Percentiles rank a stretch among this genome's conserved stretches.
Conservation (phyloP, 106 monocot genomes). For the Allium fistulosum region DNA sequence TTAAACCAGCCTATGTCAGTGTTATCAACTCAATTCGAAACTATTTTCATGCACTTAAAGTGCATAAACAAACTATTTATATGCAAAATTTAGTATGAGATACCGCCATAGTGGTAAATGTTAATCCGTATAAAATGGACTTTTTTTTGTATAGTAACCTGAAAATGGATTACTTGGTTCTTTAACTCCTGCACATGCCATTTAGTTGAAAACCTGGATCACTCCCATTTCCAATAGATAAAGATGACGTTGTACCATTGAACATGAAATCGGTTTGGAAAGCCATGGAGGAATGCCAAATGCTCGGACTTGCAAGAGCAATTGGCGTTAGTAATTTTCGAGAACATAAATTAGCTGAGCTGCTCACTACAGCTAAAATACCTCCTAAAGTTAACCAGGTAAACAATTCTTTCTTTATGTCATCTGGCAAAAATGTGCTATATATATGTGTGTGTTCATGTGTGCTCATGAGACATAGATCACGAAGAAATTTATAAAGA, state of each 20-base stretch:
- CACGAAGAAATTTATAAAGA: too few relatives aligned
- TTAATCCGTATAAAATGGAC: too few relatives aligned
- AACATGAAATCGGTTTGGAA: slow-evolving; percentile 33
- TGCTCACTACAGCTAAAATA: slow-evolving; percentile 20
- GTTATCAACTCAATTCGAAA: too few relatives aligned
- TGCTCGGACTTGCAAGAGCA: slow-evolving; percentile 21
- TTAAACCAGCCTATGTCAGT: too few relatives aligned
- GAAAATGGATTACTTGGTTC: slow-evolving; percentile 40
- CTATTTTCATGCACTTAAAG: too few relatives aligned
- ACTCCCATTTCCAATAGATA: slow-evolving; percentile 4
- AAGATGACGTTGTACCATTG: slow-evolving; percentile 25
- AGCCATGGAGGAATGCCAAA: slow-evolving; percentile 53
- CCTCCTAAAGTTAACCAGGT: slow-evolving; percentile 40
- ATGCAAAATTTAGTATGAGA: too few relatives aligned
- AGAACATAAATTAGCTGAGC: slow-evolving; percentile 14
- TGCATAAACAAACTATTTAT: too few relatives aligned
- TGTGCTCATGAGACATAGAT: background rate
- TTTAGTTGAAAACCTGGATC: slow-evolving; percentile 15
- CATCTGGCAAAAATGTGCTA: background rate
- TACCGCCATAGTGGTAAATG: too few relatives aligned
- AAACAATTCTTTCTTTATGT: background rate
- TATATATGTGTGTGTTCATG: too few relatives aligned
- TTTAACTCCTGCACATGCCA: slow-evolving; percentile 45
- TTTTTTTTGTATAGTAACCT: slow-evolving; percentile 17
- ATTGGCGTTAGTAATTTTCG: slow-evolving; percentile 58